Base-by-base conservation (phyloP, 129 eudicot genomes). In the Lonicera japonica region DNA sequence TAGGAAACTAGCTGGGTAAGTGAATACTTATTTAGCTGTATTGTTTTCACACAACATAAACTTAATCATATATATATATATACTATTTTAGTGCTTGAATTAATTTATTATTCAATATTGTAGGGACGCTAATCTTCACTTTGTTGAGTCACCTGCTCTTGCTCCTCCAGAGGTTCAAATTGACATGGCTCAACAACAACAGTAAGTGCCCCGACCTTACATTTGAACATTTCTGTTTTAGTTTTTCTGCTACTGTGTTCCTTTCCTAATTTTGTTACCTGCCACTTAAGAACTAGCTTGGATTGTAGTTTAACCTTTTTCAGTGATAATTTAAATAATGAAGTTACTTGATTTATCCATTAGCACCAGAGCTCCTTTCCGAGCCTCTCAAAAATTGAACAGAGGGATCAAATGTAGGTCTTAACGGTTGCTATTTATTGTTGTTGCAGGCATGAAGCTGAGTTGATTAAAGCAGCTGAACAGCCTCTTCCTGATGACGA, bases 131-230 rank as follows among this genome's bases (percentile, higher is more conserved):
- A 78, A 66, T 60, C 67, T 82, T 67, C 81, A 70, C 54, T 81
- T 81, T 69, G 83, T 73, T 0, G 83, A 70, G 61, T 65, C 80
- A 21, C 70, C 76, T 56, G 86, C 86, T 25, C 70, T 81, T 22
- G 67, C 73, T 10, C 86, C 86, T 20, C 88, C 84, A 52, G 88
- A 81, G 34, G 83, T 82, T 22, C 81, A 77, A 51, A 82, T 82
- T 16, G 87, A 82, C 70, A 48, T 77, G 34, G 81, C 56, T 63
- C 78, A 73, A 39, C 87, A 82, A 62, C 79, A 64, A 66, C 79
- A 64, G 83, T 82, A 67, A 70, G 80, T 39, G 39, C 5, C 38
- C 0, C 5, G 21, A 36, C 41, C 17, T 63, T 57, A 14, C n/a
- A 45, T n/a, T n/a, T n/a, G n/a, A n/a, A n/a, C n/a, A 5, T 5